Conservation (phyloP, 495 filamentous ascomycete species). For the Entonaema liquescens region DNA sequence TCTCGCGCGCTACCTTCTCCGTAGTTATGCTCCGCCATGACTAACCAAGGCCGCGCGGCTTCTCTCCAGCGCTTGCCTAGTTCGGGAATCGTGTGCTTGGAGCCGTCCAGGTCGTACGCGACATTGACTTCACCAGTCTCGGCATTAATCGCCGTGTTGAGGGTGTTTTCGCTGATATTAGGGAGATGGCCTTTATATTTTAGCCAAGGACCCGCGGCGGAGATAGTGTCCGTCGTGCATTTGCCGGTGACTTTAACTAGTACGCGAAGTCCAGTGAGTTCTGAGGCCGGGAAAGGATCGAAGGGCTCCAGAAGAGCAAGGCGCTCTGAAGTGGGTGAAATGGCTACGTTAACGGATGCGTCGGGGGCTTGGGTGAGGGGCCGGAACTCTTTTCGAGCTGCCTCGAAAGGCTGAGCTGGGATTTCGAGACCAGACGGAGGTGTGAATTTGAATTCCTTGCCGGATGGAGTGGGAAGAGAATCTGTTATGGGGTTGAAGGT, state of each 20-base stretch:
- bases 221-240: constrained; percentile 98
- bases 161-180: constrained; percentile 95
- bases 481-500: constrained; percentile 98
- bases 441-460: constrained; percentile 83
- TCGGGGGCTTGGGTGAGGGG: constrained; percentile 76
- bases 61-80: constrained; percentile 83
- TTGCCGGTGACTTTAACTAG: constrained; percentile 96
- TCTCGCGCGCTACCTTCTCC: constrained; percentile 95
- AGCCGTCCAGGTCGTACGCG: constrained; percentile 83
- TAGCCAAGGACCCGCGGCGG: constrained; percentile 94
- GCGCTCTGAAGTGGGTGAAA: constrained; percentile 85
- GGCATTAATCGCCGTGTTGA: constrained; percentile 92
- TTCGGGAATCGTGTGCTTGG: constrained; percentile 76
- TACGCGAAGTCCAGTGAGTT: constrained; percentile 77
- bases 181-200: constrained; percentile 99
- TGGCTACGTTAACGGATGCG: constrained; percentile 68
- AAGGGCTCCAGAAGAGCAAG: constrained; percentile 94
- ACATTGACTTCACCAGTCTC: constrained; percentile 91
- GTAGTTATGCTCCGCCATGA: constrained; percentile 98
- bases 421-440: constrained; percentile 82
- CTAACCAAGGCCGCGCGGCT: constrained; percentile 78
- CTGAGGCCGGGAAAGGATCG: constrained; percentile 77
- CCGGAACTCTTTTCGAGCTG: constrained; percentile 78
- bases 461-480: constrained; percentile 79
- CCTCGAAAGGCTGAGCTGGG: constrained; percentile 78